Evolutionary conservation across 306 rosid genomes (phyloP), one percentile per base, ranked within the genome.

Genomic region (Rosa chinensis): DNA sequence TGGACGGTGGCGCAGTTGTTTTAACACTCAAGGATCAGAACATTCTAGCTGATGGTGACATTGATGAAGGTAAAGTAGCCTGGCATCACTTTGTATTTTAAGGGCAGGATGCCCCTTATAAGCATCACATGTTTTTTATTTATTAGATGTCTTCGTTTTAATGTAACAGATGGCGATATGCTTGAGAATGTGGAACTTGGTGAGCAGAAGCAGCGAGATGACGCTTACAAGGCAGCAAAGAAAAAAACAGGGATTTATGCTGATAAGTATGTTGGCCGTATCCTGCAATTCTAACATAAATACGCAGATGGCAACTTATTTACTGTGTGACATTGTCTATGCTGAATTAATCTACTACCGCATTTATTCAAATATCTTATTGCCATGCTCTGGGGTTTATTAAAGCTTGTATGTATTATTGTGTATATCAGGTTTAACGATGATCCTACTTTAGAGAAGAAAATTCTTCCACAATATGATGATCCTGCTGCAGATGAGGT

Each of bases 111-210:
- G 12, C 64, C 44, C 45, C 64, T 39, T 76, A 73, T 74, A 82
- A 85, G 77, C 77, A 61, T 82, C 81, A 59, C 80, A 62, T 61
- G 13, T n/a, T 40, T 14, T 72, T 74, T 78, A 82, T 86, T 62
- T 80, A 59, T 81, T 56, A 78, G 82, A 79, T 63, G 42, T 56
- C 77, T 84, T 79, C 79, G 70, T 79, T 86, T 84, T 84, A 76
- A 80, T 81, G 48, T 77, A 79, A 82, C 94, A 95, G 98, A 95
- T 4, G 35, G 83, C 73, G 99, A 93, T 81, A 87, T 93, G 96
- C 99, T 95, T 84, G 99, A 93, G 88, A 93, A 95, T 69, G 85
- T 95, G 79, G 98, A 95, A 87, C 80, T 95, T 73, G 99, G 98
- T 72, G 99, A 95, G 79, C 99, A 95, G 83, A 93, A 90, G 86